A percentile compares a stretch with the other conserved stretches of the same genome.
Conservation (phyloP, 306 rosid genomes). For the Medicago truncatula region DNA sequence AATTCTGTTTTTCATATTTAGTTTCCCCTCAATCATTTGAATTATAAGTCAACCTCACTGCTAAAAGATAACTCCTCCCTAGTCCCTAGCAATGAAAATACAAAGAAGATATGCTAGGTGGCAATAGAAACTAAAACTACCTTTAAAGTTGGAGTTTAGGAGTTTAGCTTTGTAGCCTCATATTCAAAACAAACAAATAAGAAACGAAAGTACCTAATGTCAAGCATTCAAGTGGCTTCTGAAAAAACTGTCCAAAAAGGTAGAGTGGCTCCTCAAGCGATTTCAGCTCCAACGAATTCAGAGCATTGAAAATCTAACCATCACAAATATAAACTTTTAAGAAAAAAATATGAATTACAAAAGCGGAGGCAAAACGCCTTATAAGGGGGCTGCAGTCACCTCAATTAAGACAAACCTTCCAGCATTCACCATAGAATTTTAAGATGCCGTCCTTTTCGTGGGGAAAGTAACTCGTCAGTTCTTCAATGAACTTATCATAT, state of each 20-base stretch:
- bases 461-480: conserved; percentile 69
- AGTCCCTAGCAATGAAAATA: conserved; percentile 10
- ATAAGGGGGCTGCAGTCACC: conserved; percentile 51
- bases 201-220: conserved; percentile 72
- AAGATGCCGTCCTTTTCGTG: conserved; percentile 90
- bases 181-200: conserved; percentile 22
- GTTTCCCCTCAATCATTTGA: too few relatives aligned
- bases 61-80: too few relatives aligned
- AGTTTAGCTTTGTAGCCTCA: conserved; percentile 2
- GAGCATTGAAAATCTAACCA: conserved; percentile 82
- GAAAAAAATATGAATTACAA: conserved; percentile 35
- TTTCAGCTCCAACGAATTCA: conserved; percentile 93
- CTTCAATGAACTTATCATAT: conserved; percentile 72
- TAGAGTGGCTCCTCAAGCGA: conserved; percentile 97
- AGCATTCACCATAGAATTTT: conserved; percentile 86
- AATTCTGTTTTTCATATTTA: too few relatives aligned
- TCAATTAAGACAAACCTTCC: conserved; percentile 81
- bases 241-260: conserved; percentile 93
- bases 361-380: conserved; percentile 45
- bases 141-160: conserved; percentile 24
- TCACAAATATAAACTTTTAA: conserved; percentile 38
- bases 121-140: conserved; percentile 6
- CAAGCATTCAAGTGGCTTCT: conserved; percentile 87
- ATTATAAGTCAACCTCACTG: too few relatives aligned
- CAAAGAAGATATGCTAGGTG: conserved; percentile 4